Conservation (phyloP, 805 yeast species). For the Starmera caribaea region DNA sequence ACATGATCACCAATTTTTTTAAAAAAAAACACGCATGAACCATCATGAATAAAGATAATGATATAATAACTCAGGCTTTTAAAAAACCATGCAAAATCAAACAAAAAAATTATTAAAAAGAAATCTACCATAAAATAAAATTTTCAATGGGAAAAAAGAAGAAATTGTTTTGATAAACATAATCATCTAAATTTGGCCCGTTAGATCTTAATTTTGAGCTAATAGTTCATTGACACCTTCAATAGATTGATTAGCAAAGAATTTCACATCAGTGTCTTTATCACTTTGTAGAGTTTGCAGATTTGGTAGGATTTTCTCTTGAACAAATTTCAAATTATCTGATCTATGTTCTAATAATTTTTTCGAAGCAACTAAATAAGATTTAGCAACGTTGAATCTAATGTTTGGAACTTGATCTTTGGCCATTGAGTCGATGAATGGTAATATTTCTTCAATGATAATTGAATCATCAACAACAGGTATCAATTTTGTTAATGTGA, state of each 20-base stretch:
- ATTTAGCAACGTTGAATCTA: slow-evolving; percentile 89
- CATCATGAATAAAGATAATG: too few relatives aligned
- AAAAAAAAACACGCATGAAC: too few relatives aligned
- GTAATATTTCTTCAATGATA: slow-evolving; percentile 58
- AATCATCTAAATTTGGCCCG: too few relatives aligned
- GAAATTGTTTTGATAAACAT: too few relatives aligned
- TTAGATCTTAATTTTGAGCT: neutral
- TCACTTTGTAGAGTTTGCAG: slow-evolving; percentile 61
- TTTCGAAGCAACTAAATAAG: slow-evolving; percentile 54
- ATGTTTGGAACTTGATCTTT: slow-evolving; percentile 89
- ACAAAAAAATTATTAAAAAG: too few relatives aligned
- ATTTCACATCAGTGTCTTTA: slow-evolving; percentile 82
- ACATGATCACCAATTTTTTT: too few relatives aligned
- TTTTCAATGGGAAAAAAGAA: too few relatives aligned
- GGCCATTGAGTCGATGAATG: slow-evolving; percentile 64
- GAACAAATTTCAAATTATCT: slow-evolving; percentile 26
- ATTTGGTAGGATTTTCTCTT: slow-evolving; percentile 47
- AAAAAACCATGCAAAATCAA: too few relatives aligned
- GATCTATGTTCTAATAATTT: slow-evolving; percentile 27
- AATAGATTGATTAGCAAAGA: slow-evolving; percentile 64
- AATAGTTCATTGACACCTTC: slow-evolving; percentile 15
- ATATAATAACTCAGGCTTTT: too few relatives aligned
- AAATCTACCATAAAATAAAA: too few relatives aligned
- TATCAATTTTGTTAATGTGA: slow-evolving; percentile 75
- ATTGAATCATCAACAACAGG: slow-evolving; percentile 56